Conservation (phyloP, 371 early-diverging fungal species). For the Saksenaea oblongispora region DNA sequence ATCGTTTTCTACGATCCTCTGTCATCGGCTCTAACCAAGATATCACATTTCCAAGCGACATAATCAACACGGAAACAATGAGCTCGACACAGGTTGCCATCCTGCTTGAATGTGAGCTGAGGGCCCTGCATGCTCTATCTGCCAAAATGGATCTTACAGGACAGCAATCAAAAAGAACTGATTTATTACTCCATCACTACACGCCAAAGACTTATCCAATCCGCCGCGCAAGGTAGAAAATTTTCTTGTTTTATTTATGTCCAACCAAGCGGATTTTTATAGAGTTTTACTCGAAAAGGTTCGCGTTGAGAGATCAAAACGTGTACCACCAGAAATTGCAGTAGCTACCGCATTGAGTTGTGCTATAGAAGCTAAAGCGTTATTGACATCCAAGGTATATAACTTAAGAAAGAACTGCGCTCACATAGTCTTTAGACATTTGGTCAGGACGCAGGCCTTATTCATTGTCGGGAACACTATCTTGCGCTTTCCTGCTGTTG, state of each 20-base stretch:
- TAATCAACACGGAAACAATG: conserved; percentile 19
- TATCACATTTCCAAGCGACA: conserved; percentile 25
- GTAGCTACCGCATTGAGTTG: conserved; percentile 18
- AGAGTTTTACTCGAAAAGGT: conserved; percentile 24
- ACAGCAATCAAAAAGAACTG: conserved; percentile 25
- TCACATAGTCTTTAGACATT: conserved; percentile 20
- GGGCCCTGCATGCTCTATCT: conserved; percentile 24
- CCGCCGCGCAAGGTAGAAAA: conserved; percentile 38
- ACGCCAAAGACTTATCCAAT: conserved; percentile 25
- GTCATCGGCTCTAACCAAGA: conserved; percentile 25
- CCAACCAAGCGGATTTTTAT: not conserved
- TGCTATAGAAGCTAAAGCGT: conserved; percentile 23
- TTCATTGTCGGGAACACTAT: conserved; percentile 50
- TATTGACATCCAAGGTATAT: conserved; percentile 23
- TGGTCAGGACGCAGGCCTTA: conserved; percentile 38
- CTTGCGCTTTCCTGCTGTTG: conserved; percentile 61
- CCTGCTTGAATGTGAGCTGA: conserved; percentile 44
- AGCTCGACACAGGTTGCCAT: conserved; percentile 19
- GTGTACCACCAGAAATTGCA: not conserved
- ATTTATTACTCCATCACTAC: conserved; percentile 31
- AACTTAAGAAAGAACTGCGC: not conserved
- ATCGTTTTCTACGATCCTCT: conserved; percentile 36
- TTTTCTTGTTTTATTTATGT: not conserved
- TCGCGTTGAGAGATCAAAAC: conserved; percentile 23
- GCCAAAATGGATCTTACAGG: conserved; percentile 22